These are phyloP conservation scores for Collybiopsis confluens DNA, from an alignment of 768 basidiomycete species.

Conservation along the genomic window DNA sequence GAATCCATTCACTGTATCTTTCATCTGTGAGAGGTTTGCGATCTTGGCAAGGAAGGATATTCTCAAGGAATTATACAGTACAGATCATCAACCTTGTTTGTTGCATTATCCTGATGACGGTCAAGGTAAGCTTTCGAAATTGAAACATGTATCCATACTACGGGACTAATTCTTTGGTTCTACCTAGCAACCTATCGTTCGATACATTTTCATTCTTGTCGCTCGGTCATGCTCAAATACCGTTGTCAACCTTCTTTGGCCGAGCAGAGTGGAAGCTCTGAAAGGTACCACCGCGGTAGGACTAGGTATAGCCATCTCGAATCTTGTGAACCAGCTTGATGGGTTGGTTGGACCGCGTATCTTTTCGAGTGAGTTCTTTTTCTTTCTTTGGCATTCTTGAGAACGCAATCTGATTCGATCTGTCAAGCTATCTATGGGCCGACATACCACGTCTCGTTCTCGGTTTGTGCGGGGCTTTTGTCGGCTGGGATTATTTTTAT, in stretches of 20 bases:
- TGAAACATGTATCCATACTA: no score
- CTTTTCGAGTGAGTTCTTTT: conserved; percentile 1
- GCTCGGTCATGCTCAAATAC: conserved; percentile 1
- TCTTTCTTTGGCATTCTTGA: no score
- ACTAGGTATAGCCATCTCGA: conserved; percentile 1
- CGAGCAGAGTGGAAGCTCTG: conserved; percentile 1
- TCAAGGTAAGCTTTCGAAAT: not conserved
- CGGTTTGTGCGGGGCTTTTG: not conserved
- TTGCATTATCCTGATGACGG: conserved; percentile 5
- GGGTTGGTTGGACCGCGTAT: conserved; percentile 2
- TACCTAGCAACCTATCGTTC: conserved; percentile 1
- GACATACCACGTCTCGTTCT: conserved; percentile 4
- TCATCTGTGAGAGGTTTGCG: not conserved
- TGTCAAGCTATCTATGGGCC: not conserved
- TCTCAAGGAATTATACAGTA: not conserved
- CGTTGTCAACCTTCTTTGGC: conserved; percentile 4
- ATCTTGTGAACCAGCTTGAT: conserved; percentile 2
- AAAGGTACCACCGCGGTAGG: conserved; percentile 5
- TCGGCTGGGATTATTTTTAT: conserved; percentile 3
- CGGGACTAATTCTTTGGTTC: not conserved
- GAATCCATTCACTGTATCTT: conserved; percentile 5
- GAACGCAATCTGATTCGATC: no score
- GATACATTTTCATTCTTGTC: conserved; percentile 4
- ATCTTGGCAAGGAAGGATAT: not conserved
- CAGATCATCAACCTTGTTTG: not conserved